Conservation (phyloP, 495 filamentous ascomycete species). For the Aspergillus nidulans region DNA sequence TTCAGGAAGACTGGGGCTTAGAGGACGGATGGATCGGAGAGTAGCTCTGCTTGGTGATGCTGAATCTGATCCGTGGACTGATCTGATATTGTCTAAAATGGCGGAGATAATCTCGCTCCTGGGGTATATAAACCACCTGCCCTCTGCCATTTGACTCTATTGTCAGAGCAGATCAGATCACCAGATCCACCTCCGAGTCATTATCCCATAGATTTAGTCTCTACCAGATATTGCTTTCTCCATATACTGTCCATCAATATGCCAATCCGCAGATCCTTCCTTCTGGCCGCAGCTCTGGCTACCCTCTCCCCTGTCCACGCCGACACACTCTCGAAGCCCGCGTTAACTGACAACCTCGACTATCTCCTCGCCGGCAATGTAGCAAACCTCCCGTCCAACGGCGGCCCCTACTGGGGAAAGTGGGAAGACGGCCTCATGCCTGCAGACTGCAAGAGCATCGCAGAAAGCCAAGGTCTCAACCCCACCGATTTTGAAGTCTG, state of each 20-base stretch:
- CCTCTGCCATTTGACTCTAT: no score
- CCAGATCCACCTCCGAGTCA: neutral
- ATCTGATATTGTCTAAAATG: no score
- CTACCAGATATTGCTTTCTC: neutral
- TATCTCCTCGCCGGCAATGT: slow-evolving; percentile 2
- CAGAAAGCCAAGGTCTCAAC: slow-evolving; percentile 1
- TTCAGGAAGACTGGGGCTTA: neutral
- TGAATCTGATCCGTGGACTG: neutral
- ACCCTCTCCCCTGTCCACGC: neutral
- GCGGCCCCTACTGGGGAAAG: neutral
- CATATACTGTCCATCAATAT: neutral
- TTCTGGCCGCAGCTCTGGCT: neutral
- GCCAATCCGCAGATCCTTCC: neutral
- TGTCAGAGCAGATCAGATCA: neutral
- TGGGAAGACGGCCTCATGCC: slow-evolving; percentile 6
- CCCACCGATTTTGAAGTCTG: slow-evolving; percentile 10
- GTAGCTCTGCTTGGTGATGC: no score
- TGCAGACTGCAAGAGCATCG: slow-evolving; percentile 10
- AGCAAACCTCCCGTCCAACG: neutral
- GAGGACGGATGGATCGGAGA: no score
- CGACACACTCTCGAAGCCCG: neutral
- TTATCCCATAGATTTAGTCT: neutral
- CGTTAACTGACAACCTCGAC: slow-evolving; percentile 5
- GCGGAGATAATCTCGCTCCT: neutral
- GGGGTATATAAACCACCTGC: neutral